A percentile compares a stretch with the other conserved stretches of the same genome.
These are phyloP conservation scores for Aspergillus vadensis DNA, from an alignment of 2,329 filamentous ascomycete genomes.

Conservation along the genomic window DNA sequence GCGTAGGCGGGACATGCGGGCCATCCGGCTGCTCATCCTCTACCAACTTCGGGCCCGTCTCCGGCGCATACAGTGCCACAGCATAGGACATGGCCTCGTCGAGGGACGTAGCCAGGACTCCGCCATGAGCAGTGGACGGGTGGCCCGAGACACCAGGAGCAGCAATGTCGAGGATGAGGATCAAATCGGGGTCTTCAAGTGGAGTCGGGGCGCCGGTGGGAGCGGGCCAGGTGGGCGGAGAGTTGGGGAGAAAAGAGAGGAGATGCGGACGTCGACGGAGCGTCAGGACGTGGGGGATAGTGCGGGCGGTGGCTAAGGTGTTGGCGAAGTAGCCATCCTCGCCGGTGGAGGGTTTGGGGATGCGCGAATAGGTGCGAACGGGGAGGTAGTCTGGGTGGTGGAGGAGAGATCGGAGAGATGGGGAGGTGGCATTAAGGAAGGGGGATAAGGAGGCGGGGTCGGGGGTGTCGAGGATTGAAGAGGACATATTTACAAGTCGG, in stretches of 20 bases:
- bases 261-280: constrained; percentile 37
- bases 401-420: constrained; percentile 25
- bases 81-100: constrained; percentile 49
- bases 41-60: constrained; percentile 3
- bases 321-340: constrained; percentile 48
- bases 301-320: constrained; percentile 41
- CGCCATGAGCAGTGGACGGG: constrained; percentile 16
- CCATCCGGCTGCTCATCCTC: not conserved
- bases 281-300: constrained; percentile 46
- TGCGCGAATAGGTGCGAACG: constrained; percentile 44
- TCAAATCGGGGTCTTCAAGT: constrained; percentile 13
- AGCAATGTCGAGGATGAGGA: constrained; percentile 14
- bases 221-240: constrained; percentile 29
- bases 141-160: constrained; percentile 16
- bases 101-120: constrained; percentile 24
- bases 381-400: constrained; percentile 39
- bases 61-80: constrained; percentile 25
- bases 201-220: constrained; percentile 24
- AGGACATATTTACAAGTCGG: not conserved
- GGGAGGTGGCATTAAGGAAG: not conserved
- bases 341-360: constrained; percentile 41
- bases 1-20: constrained; percentile 14
- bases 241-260: constrained; percentile 24
- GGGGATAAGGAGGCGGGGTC: constrained; percentile 2
- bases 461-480: constrained; percentile 3